Base-by-base conservation (phyloP, 345 rosid species). In the Melastoma malabathricum region DNA sequence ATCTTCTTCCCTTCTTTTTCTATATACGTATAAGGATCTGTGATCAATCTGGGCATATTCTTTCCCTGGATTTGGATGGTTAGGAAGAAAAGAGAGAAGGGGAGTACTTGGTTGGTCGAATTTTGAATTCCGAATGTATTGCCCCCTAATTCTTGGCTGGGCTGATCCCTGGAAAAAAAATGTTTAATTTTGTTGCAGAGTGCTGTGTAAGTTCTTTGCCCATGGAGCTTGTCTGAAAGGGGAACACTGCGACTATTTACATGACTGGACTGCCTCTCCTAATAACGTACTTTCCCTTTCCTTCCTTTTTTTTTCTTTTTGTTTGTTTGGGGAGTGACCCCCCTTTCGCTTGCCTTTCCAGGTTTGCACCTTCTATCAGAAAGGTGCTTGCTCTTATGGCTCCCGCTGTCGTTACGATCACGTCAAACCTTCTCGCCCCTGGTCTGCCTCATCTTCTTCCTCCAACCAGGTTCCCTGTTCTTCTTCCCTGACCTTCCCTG, bases 181-280 rank as follows among this genome's bases (percentile, higher is more conserved):
- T 45, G 59, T n/a, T 19, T 50, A 13, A 19, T 17, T 27, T 64
- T 61, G 27, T 57, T 45, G 15, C 64, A 83, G 98, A 78, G 64
- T 74, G 23, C 75, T 73, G 19, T 87, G 92, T 71, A 86, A 86
- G 76, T 92, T 82, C 69, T 87, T 82, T 73, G 83, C 84, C 46
- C 93, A 83, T 46, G 93, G 98, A 66, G 86, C 93, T 14, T 92
- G 98, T 55, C 61, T 92, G 45, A 92, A 87, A 75, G 97, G 97
- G 54, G 90, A 79, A 56, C 83, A 84, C 62, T 92, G 98, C 54
- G 96, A 84, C 60, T 92, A 69, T 69, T 84, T 93, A 13, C 98
- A 92, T 71, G 90, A 83, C 59, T 72, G 79, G 76, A 84, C 72
- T 50, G 78, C 75, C 55, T 74, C 83, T 2, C 18, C 80, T 0